Percentiles rank a stretch among this genome's conserved stretches.
Evolutionary conservation across 2,329 filamentous ascomycete species (phyloP).

Genomic region (Exophiala calicioides): DNA sequence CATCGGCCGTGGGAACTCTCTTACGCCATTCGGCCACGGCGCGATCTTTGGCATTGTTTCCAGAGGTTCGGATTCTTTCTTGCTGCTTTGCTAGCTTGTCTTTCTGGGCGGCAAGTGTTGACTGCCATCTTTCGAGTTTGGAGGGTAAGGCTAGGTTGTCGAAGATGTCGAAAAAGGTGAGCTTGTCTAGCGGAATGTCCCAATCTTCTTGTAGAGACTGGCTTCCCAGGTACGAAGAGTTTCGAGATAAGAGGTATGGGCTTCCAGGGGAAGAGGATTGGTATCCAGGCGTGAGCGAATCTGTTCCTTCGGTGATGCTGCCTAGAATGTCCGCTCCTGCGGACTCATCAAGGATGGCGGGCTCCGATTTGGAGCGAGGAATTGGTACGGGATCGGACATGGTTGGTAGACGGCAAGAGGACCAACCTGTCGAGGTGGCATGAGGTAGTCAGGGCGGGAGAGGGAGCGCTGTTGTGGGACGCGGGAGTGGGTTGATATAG

Average conservation of each 20-base stretch:
- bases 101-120: constrained; percentile 76
- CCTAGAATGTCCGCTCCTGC: constrained; percentile 24
- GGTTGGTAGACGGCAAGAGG: constrained; percentile 8
- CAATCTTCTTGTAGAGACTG: constrained; percentile 87
- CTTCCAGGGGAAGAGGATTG: constrained; percentile 47
- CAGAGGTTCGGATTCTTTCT: constrained; percentile 65
- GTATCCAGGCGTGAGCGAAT: constrained; percentile 42
- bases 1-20: constrained; percentile 80
- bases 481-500: too few species aligned
- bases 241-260: constrained; percentile 65
- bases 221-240: constrained; percentile 78
- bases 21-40: constrained; percentile 93
- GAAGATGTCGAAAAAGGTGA: constrained; percentile 89
- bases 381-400: constrained; percentile 34
- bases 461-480: background rate
- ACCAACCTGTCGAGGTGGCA: background rate
- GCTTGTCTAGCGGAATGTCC: constrained; percentile 81
- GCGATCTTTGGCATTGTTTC: constrained; percentile 77
- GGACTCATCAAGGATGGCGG: constrained; percentile 23
- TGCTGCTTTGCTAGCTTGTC: constrained; percentile 81
- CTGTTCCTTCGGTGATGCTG: constrained; percentile 23
- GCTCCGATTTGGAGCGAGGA: constrained; percentile 33
- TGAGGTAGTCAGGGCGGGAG: background rate
- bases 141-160: constrained; percentile 90
- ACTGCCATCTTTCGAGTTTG: constrained; percentile 87